Evolutionary conservation across 768 basidiomycete genomes (phyloP).

Genomic region (Exidia glandulosa): DNA sequence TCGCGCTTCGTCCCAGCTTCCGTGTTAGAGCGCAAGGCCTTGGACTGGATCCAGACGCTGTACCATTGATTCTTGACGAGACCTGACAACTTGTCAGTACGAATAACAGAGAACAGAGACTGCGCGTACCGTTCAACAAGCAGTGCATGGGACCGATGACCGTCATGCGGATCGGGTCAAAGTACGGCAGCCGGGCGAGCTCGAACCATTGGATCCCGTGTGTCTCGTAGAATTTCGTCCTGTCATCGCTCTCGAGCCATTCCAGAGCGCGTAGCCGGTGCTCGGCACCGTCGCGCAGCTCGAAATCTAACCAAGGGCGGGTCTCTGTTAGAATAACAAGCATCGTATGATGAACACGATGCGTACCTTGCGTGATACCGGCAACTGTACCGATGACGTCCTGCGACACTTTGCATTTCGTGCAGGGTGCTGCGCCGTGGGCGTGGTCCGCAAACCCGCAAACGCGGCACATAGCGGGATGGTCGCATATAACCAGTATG

Average conservation of each 20-base stretch:
- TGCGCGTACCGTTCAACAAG: constrained; percentile 17
- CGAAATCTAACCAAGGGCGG: too few relatives aligned
- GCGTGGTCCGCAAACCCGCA: constrained; percentile 7
- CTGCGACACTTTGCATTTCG: constrained; percentile 1
- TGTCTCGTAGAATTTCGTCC: constrained; percentile 6
- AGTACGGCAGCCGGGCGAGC: constrained; percentile 19
- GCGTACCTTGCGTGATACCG: too few relatives aligned
- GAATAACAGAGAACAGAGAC: not conserved
- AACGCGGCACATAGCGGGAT: constrained; percentile 13
- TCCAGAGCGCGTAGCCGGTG: constrained; percentile 7
- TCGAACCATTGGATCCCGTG: constrained; percentile 15
- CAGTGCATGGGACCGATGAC: constrained; percentile 26
- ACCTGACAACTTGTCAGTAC: not conserved
- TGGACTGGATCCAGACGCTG: constrained; percentile 5
- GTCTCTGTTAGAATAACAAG: too few relatives aligned
- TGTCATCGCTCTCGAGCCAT: constrained; percentile 6
- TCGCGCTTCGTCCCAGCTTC: not conserved
- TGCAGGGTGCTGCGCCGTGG: constrained; percentile 6
- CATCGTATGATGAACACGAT: too few relatives aligned
- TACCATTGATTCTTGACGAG: constrained; percentile 9
- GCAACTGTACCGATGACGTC: not conserved
- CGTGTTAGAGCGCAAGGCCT: not conserved
- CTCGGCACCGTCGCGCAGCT: constrained; percentile 5
- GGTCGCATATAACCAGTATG: constrained; percentile 10
- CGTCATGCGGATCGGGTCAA: constrained; percentile 16